phyloP scores from a whole-genome alignment of 108 stramenopile genomes.

The Pseudonitzschia multistriata region DNA sequence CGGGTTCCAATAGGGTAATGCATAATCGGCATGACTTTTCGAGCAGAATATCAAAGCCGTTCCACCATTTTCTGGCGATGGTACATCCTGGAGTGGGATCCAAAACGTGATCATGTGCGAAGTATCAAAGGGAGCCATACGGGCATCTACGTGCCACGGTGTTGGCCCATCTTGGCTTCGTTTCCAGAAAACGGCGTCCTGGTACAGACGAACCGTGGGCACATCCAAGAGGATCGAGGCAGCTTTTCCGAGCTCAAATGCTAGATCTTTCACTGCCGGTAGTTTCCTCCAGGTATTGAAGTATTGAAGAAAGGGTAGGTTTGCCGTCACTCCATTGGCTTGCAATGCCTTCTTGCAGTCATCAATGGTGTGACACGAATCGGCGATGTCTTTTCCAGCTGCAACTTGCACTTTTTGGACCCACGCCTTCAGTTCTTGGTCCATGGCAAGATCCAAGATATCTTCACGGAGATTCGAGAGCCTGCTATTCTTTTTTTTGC shows the following conservation, averaged over 20 bases:
- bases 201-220: slow-evolving; percentile 74
- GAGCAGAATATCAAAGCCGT: slow-evolving; percentile 72
- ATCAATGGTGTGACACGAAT: slow-evolving; percentile 39
- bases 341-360: slow-evolving; percentile 53
- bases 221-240: slow-evolving; percentile 67
- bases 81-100: slow-evolving; percentile 74
- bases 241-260: slow-evolving; percentile 38
- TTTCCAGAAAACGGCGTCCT: slow-evolving; percentile 85
- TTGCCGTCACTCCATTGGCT: slow-evolving; percentile 37
- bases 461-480: slow-evolving; percentile 38
- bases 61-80: slow-evolving; percentile 39
- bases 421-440: slow-evolving; percentile 62
- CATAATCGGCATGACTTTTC: slow-evolving; percentile 76
- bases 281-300: slow-evolving; percentile 75
- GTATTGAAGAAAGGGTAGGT: slow-evolving; percentile 80
- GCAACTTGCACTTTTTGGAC: slow-evolving; percentile 84
- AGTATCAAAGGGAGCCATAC: slow-evolving; percentile 89
- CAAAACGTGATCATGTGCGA: slow-evolving; percentile 84
- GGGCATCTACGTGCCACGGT: slow-evolving; percentile 84
- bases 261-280: slow-evolving; percentile 48
- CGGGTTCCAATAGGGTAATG: slow-evolving; percentile 84
- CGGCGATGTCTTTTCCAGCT: slow-evolving; percentile 20
- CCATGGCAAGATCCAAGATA: slow-evolving; percentile 37
- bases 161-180: slow-evolving; percentile 75
- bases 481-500: background rate